Base-by-base conservation (phyloP, 225 moss, liverwort and hornwort genomes). In the Pseudisothecium myosuroides region DNA sequence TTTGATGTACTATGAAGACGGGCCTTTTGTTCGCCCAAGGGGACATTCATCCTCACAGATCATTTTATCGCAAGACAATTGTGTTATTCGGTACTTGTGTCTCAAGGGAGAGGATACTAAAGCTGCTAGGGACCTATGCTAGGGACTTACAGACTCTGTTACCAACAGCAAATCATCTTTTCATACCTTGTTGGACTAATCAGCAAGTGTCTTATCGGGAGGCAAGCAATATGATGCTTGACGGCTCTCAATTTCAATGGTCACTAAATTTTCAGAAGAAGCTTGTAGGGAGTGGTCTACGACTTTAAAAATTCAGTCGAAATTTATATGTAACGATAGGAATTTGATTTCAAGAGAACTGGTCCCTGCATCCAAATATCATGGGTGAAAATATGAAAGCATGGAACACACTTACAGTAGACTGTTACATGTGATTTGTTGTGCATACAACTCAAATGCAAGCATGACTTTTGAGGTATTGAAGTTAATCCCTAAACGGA, bases 1-100 rank as follows among this genome's bases (percentile, higher is more conserved):
- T 69, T 66, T 73, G 80, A 91, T 89, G 91, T 94, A 85, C 55
- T 91, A 72, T 85, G 88, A 85, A 91, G 80, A 86, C 65, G 80
- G 85, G 89, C 91, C 83, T 91, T 62, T 84, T 76, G 76, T 84
- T 91, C 47, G 91, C 86, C 88, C 83, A 76, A 58, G 88, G 89
- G 86, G 89, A 81, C 76, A 67, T 83, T 75, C 43, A 58, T 86
- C 91, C 89, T 89, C 86, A 66, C 88, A 75, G 55, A 75, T 88
- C 81, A 88, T 82, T 62, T 80, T 82, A 88, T 82, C 63, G 76
- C 64, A 87, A 91, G 52, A 59, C 72, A 58, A 68, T 85, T 87
- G 58, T 87, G 81, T 73, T 85, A 39, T 85, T 89, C 54, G 82
- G 76, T 75, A 84, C 68, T 59, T 86, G 41, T 27, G 78, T 84